These are phyloP conservation scores for Calonectria pseudoturangicola DNA, from an alignment of 2,329 filamentous ascomycete species.

Conservation along the genomic window DNA sequence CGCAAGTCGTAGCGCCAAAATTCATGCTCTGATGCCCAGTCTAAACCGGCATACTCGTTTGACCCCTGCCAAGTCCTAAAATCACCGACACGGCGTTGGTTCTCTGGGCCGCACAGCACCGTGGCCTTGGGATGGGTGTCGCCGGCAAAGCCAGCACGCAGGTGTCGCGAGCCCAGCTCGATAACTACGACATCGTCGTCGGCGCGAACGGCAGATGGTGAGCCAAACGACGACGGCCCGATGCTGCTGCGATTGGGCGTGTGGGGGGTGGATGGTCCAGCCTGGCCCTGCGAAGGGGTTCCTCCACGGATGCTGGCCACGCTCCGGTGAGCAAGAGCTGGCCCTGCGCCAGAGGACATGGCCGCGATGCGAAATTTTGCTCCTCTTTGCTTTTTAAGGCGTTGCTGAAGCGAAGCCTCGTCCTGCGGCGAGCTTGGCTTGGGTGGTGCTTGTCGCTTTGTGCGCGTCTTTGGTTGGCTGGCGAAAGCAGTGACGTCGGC, in stretches of 20 bases:
- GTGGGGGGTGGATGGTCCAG: constrained; percentile 70
- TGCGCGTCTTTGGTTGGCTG: constrained; percentile 51
- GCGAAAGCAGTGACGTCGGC: constrained; percentile 48
- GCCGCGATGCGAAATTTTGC: constrained; percentile 20
- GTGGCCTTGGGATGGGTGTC: constrained; percentile 84
- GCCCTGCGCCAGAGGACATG: constrained; percentile 67
- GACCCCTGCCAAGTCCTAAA: constrained; percentile 81
- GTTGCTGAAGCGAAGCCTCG: constrained; percentile 35
- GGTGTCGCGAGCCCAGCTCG: constrained; percentile 86
- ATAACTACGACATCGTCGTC: constrained; percentile 92
- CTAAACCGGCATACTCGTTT: constrained; percentile 65
- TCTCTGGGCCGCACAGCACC: constrained; percentile 83
- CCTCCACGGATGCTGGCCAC: constrained; percentile 74
- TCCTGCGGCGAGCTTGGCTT: constrained; percentile 40
- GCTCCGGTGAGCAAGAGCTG: constrained; percentile 73
- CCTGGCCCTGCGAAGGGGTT: constrained; percentile 59
- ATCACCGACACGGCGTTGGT: constrained; percentile 86
- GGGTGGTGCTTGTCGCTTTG: constrained; percentile 42
- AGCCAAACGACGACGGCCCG: constrained; percentile 72
- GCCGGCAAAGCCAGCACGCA: constrained; percentile 91
- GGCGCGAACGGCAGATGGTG: constrained; percentile 76
- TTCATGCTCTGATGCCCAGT: constrained; percentile 80
- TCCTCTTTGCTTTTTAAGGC: constrained; percentile 24
- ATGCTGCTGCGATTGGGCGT: constrained; percentile 75
- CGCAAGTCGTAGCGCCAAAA: constrained; percentile 87